phyloP scores from a whole-genome alignment of 225 moss, liverwort and hornwort genomes.

The Pleurozium schreberi region DNA sequence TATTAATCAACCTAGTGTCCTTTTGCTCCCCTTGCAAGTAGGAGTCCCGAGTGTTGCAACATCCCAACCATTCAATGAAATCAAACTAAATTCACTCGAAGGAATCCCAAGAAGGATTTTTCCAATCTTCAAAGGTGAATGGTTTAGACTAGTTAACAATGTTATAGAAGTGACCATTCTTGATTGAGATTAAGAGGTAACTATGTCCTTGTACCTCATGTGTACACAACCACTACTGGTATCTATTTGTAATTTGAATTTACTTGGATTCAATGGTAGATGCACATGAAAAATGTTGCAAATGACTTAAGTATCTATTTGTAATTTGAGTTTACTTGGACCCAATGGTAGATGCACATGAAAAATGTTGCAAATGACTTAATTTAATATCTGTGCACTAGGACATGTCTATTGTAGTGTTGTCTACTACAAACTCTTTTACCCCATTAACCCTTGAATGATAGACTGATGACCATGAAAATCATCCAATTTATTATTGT shows the following conservation, averaged over 20 bases:
- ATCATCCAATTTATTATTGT: no score
- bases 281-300: background rate
- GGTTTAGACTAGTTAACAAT: background rate
- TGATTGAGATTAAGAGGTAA: accelerated
- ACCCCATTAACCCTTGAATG: no score
- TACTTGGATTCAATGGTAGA: background rate
- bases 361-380: background rate
- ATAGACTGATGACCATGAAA: no score
- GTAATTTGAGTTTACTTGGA: no score
- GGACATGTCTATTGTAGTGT: background rate
- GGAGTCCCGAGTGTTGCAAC: background rate
- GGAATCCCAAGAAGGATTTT: background rate
- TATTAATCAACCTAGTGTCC: background rate
- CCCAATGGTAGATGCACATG: no score
- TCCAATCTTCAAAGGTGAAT: background rate
- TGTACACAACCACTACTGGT: background rate
- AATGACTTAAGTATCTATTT: no score
- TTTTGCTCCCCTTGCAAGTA: background rate
- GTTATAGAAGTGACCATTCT: background rate
- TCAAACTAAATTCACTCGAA: background rate
- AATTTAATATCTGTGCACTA: background rate
- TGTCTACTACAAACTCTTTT: background rate
- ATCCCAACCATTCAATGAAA: background rate
- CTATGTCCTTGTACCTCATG: background rate
- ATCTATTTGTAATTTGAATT: background rate